Evolutionary conservation across 2,329 filamentous ascomycete genomes (phyloP), one percentile per base, ranked within the genome.

Genomic region (Alternaria solani): DNA sequence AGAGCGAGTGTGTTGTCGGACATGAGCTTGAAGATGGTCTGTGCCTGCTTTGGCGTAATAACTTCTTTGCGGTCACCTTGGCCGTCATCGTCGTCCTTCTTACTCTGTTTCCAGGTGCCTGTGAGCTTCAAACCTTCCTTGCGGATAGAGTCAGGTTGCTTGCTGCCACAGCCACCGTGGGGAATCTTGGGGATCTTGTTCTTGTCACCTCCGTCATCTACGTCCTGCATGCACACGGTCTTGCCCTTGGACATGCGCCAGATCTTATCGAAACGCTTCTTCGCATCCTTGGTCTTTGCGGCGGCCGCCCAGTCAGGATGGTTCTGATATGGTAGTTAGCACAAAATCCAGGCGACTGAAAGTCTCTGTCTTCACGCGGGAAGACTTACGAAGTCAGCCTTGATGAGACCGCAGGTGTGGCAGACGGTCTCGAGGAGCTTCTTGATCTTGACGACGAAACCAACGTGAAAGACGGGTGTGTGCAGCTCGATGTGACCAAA

Each of bases 401-500:
- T 88, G 78, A 98, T 92, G 85, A 95, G 96, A 83, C 94, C 94
- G 86, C 96, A 99, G 81, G 96, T 97, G 84, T 97, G 94, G 87
- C 96, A 99, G 80, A 99, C 94, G 72, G 94, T 95, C 86, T 99
- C 96, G 80, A 99, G 85, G 73, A 99, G 88, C 86, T 98, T 99
- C 86, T 99, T 99, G 82, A 97, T 94, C 85, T 98, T 98, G 80
- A 92, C 96, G 83, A 99, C 91, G 82, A 97, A 99, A 75, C 95
- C 88, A 72, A 89, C 87, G 73, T 99, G 95, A 80, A 91, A 99
- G 72, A 99, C 95, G 57, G 96, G 95, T 77, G 93, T 94, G 42
- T 95, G 94, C 70, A 99, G 87, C 82, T 99, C 96, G 73, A 99
- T 99, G 81, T 99, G 96, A 66, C 95, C 95, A 78, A 99, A 99